Percentiles rank a stretch among this genome's conserved stretches.
phyloP scores from a whole-genome alignment of 2,329 filamentous ascomycete genomes.

The Diplodia mutila region DNA sequence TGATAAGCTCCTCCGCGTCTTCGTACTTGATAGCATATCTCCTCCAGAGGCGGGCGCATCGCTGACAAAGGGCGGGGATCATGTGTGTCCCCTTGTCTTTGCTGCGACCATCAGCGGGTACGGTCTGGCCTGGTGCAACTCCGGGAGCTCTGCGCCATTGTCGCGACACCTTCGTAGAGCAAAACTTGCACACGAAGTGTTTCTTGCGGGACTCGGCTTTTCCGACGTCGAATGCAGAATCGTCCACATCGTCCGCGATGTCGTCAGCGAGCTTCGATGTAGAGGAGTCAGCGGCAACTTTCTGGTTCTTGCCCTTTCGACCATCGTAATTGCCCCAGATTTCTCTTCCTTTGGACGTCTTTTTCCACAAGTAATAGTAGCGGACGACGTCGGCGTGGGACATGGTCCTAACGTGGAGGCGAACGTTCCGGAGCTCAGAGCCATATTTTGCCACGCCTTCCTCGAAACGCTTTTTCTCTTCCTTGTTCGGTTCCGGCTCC shows the following conservation, averaged over 20 bases:
- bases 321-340: constrained; percentile 90
- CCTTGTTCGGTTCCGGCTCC: constrained; percentile 76
- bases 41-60: constrained; percentile 92
- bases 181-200: constrained; percentile 93
- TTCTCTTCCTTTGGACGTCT: constrained; percentile 79
- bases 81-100: constrained; percentile 79
- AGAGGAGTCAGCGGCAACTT: constrained; percentile 57
- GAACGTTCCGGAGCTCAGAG: constrained; percentile 83
- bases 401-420: constrained; percentile 82
- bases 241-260: constrained; percentile 87
- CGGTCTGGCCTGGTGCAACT: constrained; percentile 69
- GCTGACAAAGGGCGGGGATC: constrained; percentile 81
- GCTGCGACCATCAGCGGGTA: constrained; percentile 69
- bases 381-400: constrained; percentile 81
- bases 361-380: constrained; percentile 98
- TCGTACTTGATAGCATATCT: constrained; percentile 97
- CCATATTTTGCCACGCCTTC: constrained; percentile 88
- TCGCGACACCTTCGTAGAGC: constrained; percentile 74
- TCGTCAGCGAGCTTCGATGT: constrained; percentile 84
- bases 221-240: constrained; percentile 90
- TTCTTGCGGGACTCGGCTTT: constrained; percentile 82
- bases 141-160: constrained; percentile 92
- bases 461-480: constrained; percentile 88
- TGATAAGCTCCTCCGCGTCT: constrained; percentile 85
- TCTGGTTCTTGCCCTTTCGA: constrained; percentile 88